A percentile compares a stretch with the other conserved stretches of the same genome.
Conservation (phyloP, 371 early-diverging fungal species). For the Lichtheimia ornata region DNA sequence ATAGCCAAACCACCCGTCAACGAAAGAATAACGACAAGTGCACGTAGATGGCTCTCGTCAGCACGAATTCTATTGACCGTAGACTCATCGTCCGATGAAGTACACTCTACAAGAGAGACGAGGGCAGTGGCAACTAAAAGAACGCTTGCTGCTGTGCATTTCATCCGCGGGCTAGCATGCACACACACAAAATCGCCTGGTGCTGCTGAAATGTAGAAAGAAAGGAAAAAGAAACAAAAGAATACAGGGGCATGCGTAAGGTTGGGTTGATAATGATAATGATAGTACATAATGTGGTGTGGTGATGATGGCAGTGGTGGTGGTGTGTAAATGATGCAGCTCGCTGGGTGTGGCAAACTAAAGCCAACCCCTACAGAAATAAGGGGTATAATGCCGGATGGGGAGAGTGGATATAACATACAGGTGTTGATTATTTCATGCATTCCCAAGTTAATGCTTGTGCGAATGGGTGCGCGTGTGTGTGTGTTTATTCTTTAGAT, state of each 20-base stretch:
- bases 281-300: background rate
- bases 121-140: background rate
- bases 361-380: no score
- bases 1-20: conserved; percentile 25
- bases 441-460: no score
- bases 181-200: background rate
- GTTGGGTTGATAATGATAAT: background rate
- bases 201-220: background rate
- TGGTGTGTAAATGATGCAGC: no score
- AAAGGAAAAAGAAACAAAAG: conserved; percentile 11
- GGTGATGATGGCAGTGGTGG: background rate
- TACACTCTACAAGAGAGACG: background rate
- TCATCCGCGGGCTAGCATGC: background rate
- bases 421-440: no score
- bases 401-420: no score
- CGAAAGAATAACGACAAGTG: conserved; percentile 23
- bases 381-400: no score
- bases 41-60: conserved; percentile 23
- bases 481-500: no score
- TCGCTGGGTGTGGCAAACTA: no score
- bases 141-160: conserved; percentile 9
- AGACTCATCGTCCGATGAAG: conserved; percentile 8
- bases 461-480: no score
- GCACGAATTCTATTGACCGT: conserved; percentile 12
- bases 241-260: background rate